Evolutionary conservation across 2,329 filamentous ascomycete genomes (phyloP).

Genomic region (Cephalotrichum gorgonifer): DNA sequence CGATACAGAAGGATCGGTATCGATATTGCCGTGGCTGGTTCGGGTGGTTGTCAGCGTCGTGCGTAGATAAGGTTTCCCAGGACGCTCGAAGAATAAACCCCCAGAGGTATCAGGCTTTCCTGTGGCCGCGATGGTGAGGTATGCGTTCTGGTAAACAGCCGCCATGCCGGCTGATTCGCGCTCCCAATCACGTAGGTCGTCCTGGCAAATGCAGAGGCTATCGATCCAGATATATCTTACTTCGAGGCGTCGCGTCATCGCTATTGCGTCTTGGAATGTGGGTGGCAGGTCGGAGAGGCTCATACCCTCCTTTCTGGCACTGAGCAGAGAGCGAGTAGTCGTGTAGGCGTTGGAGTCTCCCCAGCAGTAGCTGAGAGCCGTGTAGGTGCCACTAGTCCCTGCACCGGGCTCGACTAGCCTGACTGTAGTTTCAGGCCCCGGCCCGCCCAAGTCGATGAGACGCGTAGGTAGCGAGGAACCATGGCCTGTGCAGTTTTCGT

Average conservation of each 20-base stretch:
- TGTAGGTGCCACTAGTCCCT: neutral
- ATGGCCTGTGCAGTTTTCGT: neutral
- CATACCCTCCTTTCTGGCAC: neutral
- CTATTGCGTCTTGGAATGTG: neutral
- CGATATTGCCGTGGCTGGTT: neutral
- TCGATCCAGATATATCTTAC: conserved; percentile 14
- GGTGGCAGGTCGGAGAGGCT: neutral
- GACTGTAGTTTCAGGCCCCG: neutral
- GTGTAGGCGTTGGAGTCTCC: neutral
- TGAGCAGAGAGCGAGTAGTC: conserved; percentile 1
- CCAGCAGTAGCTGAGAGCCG: neutral
- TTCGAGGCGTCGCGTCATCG: neutral
- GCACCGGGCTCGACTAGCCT: neutral
- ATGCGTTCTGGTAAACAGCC: neutral
- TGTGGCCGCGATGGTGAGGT: neutral
- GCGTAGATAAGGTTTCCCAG: neutral
- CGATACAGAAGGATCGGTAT: too few relatives aligned
- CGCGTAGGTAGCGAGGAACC: neutral
- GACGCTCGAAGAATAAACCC: neutral
- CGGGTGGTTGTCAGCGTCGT: neutral
- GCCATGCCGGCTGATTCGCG: conserved; percentile 5
- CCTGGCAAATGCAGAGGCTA: conserved; percentile 15
- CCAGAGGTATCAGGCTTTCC: neutral
- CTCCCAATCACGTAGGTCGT: conserved; percentile 13
- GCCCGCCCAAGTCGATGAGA: neutral